phyloP scores from a whole-genome alignment of 2,329 filamentous ascomycete genomes.

The Ascocoryne sarcoides region DNA sequence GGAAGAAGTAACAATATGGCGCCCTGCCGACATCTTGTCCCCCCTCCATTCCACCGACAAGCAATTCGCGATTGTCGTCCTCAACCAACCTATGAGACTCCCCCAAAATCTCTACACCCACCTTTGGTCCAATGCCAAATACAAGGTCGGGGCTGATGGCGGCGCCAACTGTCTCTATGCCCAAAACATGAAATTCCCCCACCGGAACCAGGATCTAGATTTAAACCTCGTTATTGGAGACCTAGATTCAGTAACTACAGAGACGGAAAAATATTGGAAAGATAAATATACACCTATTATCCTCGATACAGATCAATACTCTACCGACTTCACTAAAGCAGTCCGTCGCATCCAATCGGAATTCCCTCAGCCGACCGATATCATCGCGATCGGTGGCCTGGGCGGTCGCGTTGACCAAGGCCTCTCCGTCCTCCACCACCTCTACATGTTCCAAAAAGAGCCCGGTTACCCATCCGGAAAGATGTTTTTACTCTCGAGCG shows the following conservation, averaged over 20 bases:
- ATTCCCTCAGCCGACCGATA: slow-evolving; percentile 37
- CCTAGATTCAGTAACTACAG: slow-evolving; percentile 68
- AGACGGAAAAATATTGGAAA: slow-evolving; percentile 44
- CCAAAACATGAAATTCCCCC: slow-evolving; percentile 15
- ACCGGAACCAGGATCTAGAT: slow-evolving; percentile 43
- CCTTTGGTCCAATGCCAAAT: slow-evolving; percentile 37
- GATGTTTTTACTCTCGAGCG: slow-evolving; percentile 73
- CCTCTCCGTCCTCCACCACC: slow-evolving; percentile 78
- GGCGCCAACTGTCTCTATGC: slow-evolving; percentile 69
- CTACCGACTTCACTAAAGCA: slow-evolving; percentile 86
- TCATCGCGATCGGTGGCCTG: slow-evolving; percentile 77
- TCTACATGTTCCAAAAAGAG: slow-evolving; percentile 55
- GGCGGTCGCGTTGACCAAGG: slow-evolving; percentile 90
- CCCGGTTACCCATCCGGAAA: slow-evolving; percentile 42
- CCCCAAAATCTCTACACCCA: slow-evolving; percentile 29
- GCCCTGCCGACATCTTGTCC: not conserved
- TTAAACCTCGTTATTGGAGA: slow-evolving; percentile 75
- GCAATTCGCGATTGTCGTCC: not conserved
- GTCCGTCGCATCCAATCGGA: slow-evolving; percentile 42
- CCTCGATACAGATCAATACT: slow-evolving; percentile 70
- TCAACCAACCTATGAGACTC: slow-evolving; percentile 39
- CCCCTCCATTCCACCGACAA: not conserved
- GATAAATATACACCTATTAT: slow-evolving; percentile 49
- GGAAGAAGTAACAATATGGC: not conserved
- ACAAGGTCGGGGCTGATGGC: slow-evolving; percentile 79